Percentiles rank a stretch among this genome's conserved stretches.
phyloP scores from a whole-genome alignment of 106 monocot species.

The Dendrobium huoshanense region DNA sequence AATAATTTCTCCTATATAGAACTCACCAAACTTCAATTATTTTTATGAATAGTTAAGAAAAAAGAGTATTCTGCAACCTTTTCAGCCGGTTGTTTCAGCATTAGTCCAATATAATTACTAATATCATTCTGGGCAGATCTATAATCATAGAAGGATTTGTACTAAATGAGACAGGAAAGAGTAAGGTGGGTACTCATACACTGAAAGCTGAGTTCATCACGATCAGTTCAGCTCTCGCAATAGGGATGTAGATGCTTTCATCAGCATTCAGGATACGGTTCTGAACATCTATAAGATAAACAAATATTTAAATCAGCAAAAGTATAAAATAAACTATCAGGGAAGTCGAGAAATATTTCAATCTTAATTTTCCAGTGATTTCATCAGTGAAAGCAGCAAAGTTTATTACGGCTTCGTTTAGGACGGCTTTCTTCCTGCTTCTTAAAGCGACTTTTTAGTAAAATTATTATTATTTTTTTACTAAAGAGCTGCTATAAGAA shows the following conservation, averaged over 20 bases:
- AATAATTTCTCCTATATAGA: too few relatives aligned
- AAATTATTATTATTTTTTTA: too few relatives aligned
- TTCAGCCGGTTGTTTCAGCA: too few relatives aligned
- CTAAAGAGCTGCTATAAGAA: too few relatives aligned
- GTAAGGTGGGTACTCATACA: conserved; percentile 25
- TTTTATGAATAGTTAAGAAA: too few relatives aligned
- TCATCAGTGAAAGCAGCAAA: neutral
- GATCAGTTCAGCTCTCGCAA: conserved; percentile 64
- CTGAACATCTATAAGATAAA: conserved; percentile 58
- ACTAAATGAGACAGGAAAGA: neutral
- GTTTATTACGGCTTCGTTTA: neutral
- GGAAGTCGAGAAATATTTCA: neutral
- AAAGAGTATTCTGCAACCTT: too few relatives aligned
- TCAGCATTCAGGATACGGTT: conserved; percentile 76
- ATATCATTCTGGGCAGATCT: too few relatives aligned
- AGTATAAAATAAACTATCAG: neutral
- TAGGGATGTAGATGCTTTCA: conserved; percentile 86
- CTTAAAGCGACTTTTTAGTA: too few relatives aligned
- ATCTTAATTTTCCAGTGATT: neutral
- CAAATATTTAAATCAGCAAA: neutral
- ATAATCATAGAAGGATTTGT: too few relatives aligned
- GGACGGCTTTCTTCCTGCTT: too few relatives aligned
- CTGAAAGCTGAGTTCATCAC: conserved; percentile 68
- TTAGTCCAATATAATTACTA: too few relatives aligned
- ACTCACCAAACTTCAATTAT: too few relatives aligned